phyloP scores from a whole-genome alignment of 2,329 filamentous ascomycete species.

The Alternaria sp. region DNA sequence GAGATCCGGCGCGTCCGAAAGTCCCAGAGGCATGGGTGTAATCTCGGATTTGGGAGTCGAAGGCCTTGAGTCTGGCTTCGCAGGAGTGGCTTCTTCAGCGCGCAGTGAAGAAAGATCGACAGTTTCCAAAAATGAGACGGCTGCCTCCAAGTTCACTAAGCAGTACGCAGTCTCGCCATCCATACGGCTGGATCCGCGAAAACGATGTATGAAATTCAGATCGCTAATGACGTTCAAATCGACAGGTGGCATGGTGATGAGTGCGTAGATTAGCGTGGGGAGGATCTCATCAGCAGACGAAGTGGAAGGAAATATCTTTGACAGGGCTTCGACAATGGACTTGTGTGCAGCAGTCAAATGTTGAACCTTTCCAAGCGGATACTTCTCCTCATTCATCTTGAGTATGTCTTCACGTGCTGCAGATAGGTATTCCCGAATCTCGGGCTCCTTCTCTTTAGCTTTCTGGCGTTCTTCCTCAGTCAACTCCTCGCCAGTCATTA shows the following conservation, averaged over 20 bases:
- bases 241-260: conserved; percentile 89
- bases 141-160: conserved; percentile 92
- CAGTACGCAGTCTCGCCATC: conserved; percentile 97
- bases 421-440: conserved; percentile 76
- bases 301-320: conserved; percentile 70
- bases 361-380: conserved; percentile 89
- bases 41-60: conserved; percentile 55
- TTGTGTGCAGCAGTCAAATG: conserved; percentile 89
- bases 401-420: conserved; percentile 72
- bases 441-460: conserved; percentile 61
- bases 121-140: conserved; percentile 92
- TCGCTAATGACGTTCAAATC: conserved; percentile 92
- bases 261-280: conserved; percentile 93
- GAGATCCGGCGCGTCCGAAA: conserved; percentile 50
- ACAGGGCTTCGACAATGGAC: conserved; percentile 87
- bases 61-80: conserved; percentile 62
- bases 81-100: conserved; percentile 73
- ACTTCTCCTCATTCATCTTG: conserved; percentile 85
- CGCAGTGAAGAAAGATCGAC: conserved; percentile 91
- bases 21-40: conserved; percentile 53
- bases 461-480: conserved; percentile 66
- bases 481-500: conserved; percentile 62
- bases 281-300: conserved; percentile 97
- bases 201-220: conserved; percentile 91
- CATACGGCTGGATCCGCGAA: conserved; percentile 83